Percentiles rank a stretch among this genome's conserved stretches.
phyloP scores from a whole-genome alignment of 1,284 basidiomycete genomes.

The Cystobasidium pallidum region DNA sequence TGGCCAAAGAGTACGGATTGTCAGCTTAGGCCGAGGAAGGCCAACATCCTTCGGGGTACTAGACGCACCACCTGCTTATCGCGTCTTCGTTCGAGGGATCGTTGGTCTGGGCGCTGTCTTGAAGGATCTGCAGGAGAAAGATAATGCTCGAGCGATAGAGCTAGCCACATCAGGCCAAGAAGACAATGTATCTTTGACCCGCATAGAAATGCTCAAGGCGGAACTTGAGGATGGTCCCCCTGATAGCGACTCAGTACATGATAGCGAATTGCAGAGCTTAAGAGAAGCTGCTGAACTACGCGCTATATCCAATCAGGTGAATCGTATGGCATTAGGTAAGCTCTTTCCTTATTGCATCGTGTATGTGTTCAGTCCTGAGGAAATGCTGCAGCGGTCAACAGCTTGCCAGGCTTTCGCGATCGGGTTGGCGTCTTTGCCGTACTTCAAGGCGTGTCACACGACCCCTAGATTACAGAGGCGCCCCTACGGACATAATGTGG shows the following conservation, averaged over 20 bases:
- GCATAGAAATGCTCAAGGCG: constrained; percentile 28
- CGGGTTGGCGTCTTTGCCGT: constrained; percentile 16
- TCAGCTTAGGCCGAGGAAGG: neutral
- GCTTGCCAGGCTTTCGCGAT: constrained; percentile 29
- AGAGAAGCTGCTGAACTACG: constrained; percentile 13
- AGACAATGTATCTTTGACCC: constrained; percentile 18
- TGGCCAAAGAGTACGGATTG: constrained; percentile 25
- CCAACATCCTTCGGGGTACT: neutral
- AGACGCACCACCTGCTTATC: constrained; percentile 24
- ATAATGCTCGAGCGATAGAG: constrained; percentile 17
- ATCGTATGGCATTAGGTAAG: constrained; percentile 35
- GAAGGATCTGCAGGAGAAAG: constrained; percentile 18
- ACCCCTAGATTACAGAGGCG: no score
- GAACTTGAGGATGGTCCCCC: constrained; percentile 27
- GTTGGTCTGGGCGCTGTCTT: constrained; percentile 15
- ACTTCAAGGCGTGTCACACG: constrained; percentile 14
- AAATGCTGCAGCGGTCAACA: constrained; percentile 2
- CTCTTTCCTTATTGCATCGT: neutral
- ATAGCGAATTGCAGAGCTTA: neutral
- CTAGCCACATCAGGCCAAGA: constrained; percentile 30
- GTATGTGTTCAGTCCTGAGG: neutral
- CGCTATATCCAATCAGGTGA: constrained; percentile 6
- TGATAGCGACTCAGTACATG: constrained; percentile 10
- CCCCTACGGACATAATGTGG: no score
- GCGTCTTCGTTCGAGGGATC: constrained; percentile 18